Base-by-base conservation (phyloP, 805 yeast species). In the Myxozyma kluyveri region DNA sequence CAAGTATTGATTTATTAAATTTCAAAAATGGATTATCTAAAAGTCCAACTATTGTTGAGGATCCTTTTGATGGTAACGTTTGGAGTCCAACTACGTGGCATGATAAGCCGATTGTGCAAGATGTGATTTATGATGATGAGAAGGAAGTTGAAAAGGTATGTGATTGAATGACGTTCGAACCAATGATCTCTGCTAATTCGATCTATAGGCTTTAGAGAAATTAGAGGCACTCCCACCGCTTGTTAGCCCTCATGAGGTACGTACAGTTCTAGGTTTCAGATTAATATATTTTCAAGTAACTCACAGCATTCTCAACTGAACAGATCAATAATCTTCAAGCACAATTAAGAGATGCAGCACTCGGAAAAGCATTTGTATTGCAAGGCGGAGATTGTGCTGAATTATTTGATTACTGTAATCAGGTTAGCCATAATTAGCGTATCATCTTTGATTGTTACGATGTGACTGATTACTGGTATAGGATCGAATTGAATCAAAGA, bases 371-470 rank as follows among this genome's bases (percentile, higher is more conserved):
- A n/a, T 72, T 72, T 49, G 68, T 72, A 29, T 64, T 72, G 19
- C 76, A 72, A 49, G 76, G 76, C 12, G 76, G 76, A 4, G 76
- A 72, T 59, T 72, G 76, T 46, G 76, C 76, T 10, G 76, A 72
- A 57, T 61, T 73, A 42, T 72, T 72, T 49, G 75, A 72, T 54
- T 73, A 73, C 59, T 72, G 76, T 62, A 43, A 62, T 4, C 63
- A 60, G 36, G 57, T 55, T 17, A n/a, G 42, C 38, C 26, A 14
- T 6, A 24, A n/a, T 14, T 6, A 22, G 18, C n/a, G 19, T 7
- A n/a, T 19, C 14, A 33, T n/a, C n/a, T 9, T 29, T 12, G n/a
- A 3, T 17, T 12, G 12, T n/a, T 3, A 29, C n/a, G 24, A n/a
- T 23, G 10, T n/a, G 26, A 18, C 22, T 18, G 21, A 24, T 17